These are phyloP conservation scores for Xylariales sp. DNA, from an alignment of 2,329 filamentous ascomycete genomes.

Conservation along the genomic window DNA sequence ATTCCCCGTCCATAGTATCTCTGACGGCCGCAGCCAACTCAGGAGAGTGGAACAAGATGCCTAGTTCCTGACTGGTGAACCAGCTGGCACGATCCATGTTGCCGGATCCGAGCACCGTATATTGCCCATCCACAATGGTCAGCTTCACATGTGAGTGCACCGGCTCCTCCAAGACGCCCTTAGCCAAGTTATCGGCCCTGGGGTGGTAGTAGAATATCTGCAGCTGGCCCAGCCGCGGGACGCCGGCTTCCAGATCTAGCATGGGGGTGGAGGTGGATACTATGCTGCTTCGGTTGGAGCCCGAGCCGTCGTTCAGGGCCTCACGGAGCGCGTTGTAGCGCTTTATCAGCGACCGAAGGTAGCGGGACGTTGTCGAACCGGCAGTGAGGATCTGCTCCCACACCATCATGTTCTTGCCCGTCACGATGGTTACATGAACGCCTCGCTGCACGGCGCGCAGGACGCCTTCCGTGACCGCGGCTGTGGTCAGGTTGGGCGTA, in stretches of 20 bases:
- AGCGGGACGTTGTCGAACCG: constrained; percentile 66
- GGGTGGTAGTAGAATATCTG: constrained; percentile 55
- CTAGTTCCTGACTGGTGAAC: constrained; percentile 83
- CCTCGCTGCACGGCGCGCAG: constrained; percentile 59
- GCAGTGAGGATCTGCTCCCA: constrained; percentile 78
- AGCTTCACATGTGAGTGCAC: constrained; percentile 76
- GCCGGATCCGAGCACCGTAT: constrained; percentile 69
- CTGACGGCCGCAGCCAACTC: constrained; percentile 26
- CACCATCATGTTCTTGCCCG: constrained; percentile 67
- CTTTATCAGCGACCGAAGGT: constrained; percentile 54
- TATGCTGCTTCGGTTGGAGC: background rate
- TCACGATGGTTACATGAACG: constrained; percentile 64
- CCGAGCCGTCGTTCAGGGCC: constrained; percentile 1
- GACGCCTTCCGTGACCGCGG: constrained; percentile 58
- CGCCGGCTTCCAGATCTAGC: constrained; percentile 38
- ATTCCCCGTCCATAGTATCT: constrained; percentile 22
- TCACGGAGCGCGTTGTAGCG: constrained; percentile 38
- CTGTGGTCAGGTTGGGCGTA: constrained; percentile 73
- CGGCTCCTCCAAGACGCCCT: constrained; percentile 45
- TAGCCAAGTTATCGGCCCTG: constrained; percentile 10
- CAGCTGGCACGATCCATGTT: constrained; percentile 84
- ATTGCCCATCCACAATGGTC: constrained; percentile 65
- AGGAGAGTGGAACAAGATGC: constrained; percentile 50
- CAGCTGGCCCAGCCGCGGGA: constrained; percentile 41
- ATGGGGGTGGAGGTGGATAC: constrained; percentile 15